phyloP scores from a whole-genome alignment of 768 basidiomycete species.

The Coprinopsis cinerea region DNA sequence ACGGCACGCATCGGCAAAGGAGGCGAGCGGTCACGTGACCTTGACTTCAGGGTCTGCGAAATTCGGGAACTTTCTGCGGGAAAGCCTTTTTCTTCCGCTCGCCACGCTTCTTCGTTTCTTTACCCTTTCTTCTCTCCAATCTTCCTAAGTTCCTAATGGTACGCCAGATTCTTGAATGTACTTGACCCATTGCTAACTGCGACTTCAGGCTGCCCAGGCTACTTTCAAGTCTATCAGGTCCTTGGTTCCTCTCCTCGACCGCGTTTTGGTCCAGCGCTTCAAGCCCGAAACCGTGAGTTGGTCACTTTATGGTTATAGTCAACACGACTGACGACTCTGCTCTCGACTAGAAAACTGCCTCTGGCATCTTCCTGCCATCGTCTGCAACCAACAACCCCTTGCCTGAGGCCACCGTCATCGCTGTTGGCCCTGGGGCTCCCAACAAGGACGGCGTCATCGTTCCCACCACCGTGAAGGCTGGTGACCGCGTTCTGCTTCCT shows the following conservation, averaged over 20 bases:
- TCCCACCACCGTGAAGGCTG: slow-evolving; percentile 75
- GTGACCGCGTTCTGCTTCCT: slow-evolving; percentile 90
- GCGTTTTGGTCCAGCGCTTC: slow-evolving; percentile 95
- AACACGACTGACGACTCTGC: too few relatives aligned
- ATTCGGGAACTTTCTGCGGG: too few relatives aligned
- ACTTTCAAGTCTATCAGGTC: slow-evolving; percentile 96
- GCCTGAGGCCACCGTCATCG: slow-evolving; percentile 96
- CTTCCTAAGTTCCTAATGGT: too few relatives aligned
- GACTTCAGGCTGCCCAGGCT: slow-evolving; percentile 67
- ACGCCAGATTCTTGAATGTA: too few relatives aligned
- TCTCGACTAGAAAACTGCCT: slow-evolving; percentile 81
- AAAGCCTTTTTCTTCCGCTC: too few relatives aligned
- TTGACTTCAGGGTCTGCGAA: too few relatives aligned
- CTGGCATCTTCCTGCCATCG: slow-evolving; percentile 93
- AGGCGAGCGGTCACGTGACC: too few relatives aligned
- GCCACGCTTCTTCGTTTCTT: too few relatives aligned
- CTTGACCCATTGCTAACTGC: too few relatives aligned
- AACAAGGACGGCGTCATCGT: slow-evolving; percentile 77
- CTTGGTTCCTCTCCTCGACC: slow-evolving; percentile 87
- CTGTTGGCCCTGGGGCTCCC: slow-evolving; percentile 91
- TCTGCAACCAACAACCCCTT: slow-evolving; percentile 79
- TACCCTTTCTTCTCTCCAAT: too few relatives aligned
- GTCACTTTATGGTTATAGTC: background rate
- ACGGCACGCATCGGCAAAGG: too few relatives aligned
- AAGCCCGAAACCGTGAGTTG: slow-evolving; percentile 88